Evolutionary conservation across 805 yeast species (phyloP).

Genomic region (Zygosaccharomyces rouxii): DNA sequence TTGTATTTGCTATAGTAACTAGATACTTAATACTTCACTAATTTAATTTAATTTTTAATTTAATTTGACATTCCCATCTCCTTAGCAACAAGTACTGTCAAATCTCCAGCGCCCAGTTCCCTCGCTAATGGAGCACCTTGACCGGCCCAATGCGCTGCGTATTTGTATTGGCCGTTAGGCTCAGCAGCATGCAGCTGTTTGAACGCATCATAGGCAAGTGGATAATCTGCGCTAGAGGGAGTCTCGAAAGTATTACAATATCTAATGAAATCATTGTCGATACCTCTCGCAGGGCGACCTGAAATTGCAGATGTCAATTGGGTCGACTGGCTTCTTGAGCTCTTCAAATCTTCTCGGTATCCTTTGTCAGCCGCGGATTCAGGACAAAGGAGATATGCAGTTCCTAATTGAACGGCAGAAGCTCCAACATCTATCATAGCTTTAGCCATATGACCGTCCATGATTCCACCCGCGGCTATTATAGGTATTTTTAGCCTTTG

Average conservation of each 20-base stretch:
- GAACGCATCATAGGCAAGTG: not conserved
- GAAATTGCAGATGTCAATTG: not conserved
- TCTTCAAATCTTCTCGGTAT: slow-evolving; percentile 2
- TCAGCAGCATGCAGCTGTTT: slow-evolving; percentile 2
- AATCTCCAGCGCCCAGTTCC: not conserved
- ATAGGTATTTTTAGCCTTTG: slow-evolving; percentile 23
- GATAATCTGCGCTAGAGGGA: not conserved
- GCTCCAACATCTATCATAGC: slow-evolving; percentile 41
- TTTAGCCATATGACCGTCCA: slow-evolving; percentile 32
- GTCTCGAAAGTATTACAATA: not conserved
- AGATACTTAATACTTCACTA: not conserved
- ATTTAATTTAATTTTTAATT: no score
- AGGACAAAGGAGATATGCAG: slow-evolving; percentile 32
- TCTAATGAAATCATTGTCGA: not conserved
- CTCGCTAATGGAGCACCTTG: slow-evolving; percentile 4
- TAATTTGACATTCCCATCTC: not conserved
- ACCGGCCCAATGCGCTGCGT: slow-evolving; percentile 5
- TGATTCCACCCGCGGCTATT: slow-evolving; percentile 55
- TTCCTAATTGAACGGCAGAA: slow-evolving; percentile 53
- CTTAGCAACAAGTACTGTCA: not conserved
- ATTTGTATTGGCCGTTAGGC: not conserved
- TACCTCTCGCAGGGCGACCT: slow-evolving; percentile 2
- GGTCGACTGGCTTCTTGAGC: not conserved
- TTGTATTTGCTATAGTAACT: no score
- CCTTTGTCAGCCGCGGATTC: slow-evolving; percentile 1